Base-by-base conservation (phyloP, 2,329 filamentous ascomycete species). In the Cercospora brassicicola region DNA sequence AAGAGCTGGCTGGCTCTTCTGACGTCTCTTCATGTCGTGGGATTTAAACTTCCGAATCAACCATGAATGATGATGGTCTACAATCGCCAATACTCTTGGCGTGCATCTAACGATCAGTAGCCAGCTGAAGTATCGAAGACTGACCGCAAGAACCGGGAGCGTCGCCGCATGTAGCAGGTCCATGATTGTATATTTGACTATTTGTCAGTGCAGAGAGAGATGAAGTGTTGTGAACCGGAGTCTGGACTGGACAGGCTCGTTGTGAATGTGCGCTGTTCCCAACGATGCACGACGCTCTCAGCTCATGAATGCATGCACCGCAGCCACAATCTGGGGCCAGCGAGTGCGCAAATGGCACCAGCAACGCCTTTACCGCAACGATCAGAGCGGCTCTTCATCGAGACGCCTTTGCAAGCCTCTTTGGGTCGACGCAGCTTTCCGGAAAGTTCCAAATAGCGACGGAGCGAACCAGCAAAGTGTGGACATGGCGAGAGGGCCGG, bases 101-200 rank as follows among this genome's bases (percentile, higher is more conserved):
- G 55, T 57, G 55, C 55, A 33, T 57, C 55, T n/a, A 6, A 36
- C 31, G 55, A 30, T 23, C 28, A 36, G 48, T 55, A 15, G 8
- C 48, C 55, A 59, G 36, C 55, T 33, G 55, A 23, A 59, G 28
- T 59, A 59, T 59, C 30, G 55, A 59, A 59, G 18, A 28, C 28
- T n/a, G 55, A 36, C 15, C 10, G 18, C 30, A 36, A n/a, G 28
- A 26, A 26, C 13, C 55, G 30, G 6, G 55, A 20, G 4, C 10
- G 23, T 31, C 55, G 55, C 53, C 28, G 53, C 53, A 31, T 30
- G 15, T 23, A 56, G 55, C 55, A 33, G 28, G 55, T 18, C 28
- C 18, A 11, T 57, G 8, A 18, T n/a, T 6, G 23, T 15, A 7
- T 53, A 15, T 15, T 7, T 20, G 9, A 5, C 4, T 59, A 31